Evolutionary conservation across 257 asterid genomes (phyloP).

Genomic region (Eustoma russellianum): DNA sequence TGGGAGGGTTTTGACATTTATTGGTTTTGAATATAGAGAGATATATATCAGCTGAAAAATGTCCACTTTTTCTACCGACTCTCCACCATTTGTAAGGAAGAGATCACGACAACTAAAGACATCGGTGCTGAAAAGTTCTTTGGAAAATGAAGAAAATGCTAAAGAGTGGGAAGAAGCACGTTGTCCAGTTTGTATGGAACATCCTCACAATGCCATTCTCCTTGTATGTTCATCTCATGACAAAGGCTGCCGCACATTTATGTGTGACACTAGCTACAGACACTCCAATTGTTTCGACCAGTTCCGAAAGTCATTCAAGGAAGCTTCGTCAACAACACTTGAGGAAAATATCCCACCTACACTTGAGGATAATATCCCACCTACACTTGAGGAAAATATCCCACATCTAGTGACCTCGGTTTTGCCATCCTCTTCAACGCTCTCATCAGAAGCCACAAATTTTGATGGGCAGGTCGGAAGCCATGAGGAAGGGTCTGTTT

Average conservation of each 20-base stretch:
- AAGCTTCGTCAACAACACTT: slow-evolving; percentile 20
- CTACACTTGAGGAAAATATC: slow-evolving; percentile 18
- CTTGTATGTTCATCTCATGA: slow-evolving; percentile 88
- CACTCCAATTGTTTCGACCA: slow-evolving; percentile 91
- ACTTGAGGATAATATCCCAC: slow-evolving; percentile 17
- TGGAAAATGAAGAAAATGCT: slow-evolving; percentile 48
- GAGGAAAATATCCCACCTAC: slow-evolving; percentile 10
- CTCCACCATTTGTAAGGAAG: slow-evolving; percentile 54
- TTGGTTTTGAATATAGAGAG: slow-evolving; percentile 9
- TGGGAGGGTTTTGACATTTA: background rate
- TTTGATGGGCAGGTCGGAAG: slow-evolving; percentile 18
- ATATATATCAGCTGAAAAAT: slow-evolving; percentile 70
- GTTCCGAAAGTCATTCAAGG: slow-evolving; percentile 43
- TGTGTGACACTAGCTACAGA: slow-evolving; percentile 93
- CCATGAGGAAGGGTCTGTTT: slow-evolving; percentile 9
- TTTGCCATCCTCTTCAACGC: slow-evolving; percentile 12
- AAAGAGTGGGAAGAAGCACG: slow-evolving; percentile 83
- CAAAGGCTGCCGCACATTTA: slow-evolving; percentile 79
- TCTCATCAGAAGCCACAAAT: slow-evolving; percentile 25
- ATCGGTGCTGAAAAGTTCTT: slow-evolving; percentile 28
- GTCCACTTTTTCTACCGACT: slow-evolving; percentile 58
- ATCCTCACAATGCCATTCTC: slow-evolving; percentile 84
- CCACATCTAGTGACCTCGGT: slow-evolving; percentile 18
- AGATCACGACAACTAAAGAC: slow-evolving; percentile 42
- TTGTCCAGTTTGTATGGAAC: slow-evolving; percentile 93